Base-by-base conservation (phyloP, 129 eudicot species). In the Apium graveolens region DNA sequence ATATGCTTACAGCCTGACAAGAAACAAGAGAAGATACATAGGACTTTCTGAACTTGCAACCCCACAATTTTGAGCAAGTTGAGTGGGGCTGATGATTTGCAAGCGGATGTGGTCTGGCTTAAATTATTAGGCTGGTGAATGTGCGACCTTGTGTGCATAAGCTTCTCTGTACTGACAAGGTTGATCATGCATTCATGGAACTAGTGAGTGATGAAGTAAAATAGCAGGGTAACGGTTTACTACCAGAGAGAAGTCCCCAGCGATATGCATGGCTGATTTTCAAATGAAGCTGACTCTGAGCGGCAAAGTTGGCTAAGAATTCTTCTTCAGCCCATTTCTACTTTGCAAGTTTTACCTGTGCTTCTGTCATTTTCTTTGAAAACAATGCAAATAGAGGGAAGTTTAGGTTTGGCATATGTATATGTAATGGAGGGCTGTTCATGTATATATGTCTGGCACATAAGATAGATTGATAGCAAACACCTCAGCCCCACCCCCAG, bases 1-100 rank as follows among this genome's bases (percentile, higher is more conserved):
- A 35, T 35, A n/a, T 86, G 86, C 87, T 85, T 87, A 87, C 96
- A 88, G 92, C 95, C 96, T 89, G 91, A 93, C 86, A 89, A 87
- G 94, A 90, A 91, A 73, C 87, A 86, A 49, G 51, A n/a, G 68
- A 55, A 20, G 57, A 49, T 39, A 9, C 55, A 35, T 13, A 34
- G 34, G 7, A 14, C n/a, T 42, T 44, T 26, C 41, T 42, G 53
- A 73, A 74, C 11, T 27, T 20, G 44, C 44, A 46, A 17, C 68
- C 68, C 68, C 46, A 20, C 43, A 11, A 75, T 75, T 75, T 75
- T 75, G 78, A 44, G 27, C 21, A 75, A 49, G 43, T 46, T 46
- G 43, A 45, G 43, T 48, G 16, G 78, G 48, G 42, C 38, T 10
- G 5, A 26, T 75, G 5, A 41, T 31, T 20, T 32, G 5, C 78